Evolutionary conservation across 2,329 filamentous ascomycete species (phyloP).

Genomic region (Diaporthe sp.): DNA sequence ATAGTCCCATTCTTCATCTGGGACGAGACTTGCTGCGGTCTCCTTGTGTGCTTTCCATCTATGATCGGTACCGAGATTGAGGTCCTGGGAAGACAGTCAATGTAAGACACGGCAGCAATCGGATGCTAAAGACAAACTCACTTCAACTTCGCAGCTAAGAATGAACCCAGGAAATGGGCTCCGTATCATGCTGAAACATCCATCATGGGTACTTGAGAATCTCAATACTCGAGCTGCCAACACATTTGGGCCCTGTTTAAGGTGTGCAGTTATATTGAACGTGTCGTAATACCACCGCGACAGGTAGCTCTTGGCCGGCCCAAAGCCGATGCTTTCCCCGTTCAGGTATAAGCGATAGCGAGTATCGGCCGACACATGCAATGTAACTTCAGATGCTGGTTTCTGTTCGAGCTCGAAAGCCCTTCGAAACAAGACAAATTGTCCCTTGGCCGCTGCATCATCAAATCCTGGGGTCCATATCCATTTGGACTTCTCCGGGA

Average conservation of each 20-base stretch:
- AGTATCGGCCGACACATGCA: slow-evolving; percentile 45
- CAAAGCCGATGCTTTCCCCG: slow-evolving; percentile 43
- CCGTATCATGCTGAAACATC: slow-evolving; percentile 49
- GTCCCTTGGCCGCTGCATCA: slow-evolving; percentile 30
- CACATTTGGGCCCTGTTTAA: slow-evolving; percentile 46
- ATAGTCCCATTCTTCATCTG: slow-evolving; percentile 47
- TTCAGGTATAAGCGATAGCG: slow-evolving; percentile 45
- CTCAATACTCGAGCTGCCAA: slow-evolving; percentile 40
- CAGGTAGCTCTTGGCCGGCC: slow-evolving; percentile 43
- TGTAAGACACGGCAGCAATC: background rate
- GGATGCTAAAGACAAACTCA: background rate
- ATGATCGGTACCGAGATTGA: slow-evolving; percentile 1
- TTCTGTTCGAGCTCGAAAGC: slow-evolving; percentile 11
- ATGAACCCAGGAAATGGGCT: slow-evolving; percentile 49
- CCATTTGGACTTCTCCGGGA: slow-evolving; percentile 5
- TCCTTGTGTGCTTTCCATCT: slow-evolving; percentile 31
- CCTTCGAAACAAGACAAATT: slow-evolving; percentile 33
- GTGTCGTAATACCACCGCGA: slow-evolving; percentile 50
- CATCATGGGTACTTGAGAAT: slow-evolving; percentile 47
- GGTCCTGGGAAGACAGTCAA: background rate
- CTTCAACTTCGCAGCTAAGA: slow-evolving; percentile 44
- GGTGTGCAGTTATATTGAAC: slow-evolving; percentile 46
- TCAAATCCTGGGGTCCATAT: slow-evolving; percentile 28
- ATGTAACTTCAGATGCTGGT: background rate
- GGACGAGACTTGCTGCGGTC: slow-evolving; percentile 44